A percentile compares a stretch with the other conserved stretches of the same genome.
phyloP scores from a whole-genome alignment of 306 rosid genomes.

The Quercus variabilis region DNA sequence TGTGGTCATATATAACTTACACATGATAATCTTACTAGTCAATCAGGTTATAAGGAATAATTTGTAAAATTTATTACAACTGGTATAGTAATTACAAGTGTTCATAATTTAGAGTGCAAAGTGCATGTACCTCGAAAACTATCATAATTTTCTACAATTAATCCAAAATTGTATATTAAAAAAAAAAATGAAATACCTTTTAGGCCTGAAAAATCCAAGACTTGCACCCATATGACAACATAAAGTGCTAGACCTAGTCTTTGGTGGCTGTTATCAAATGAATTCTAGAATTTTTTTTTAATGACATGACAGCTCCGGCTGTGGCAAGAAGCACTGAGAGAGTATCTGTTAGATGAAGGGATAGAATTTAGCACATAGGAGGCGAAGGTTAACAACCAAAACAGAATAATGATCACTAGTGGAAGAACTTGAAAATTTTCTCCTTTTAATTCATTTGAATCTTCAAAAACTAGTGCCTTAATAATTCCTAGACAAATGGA shows the following conservation, averaged over 20 bases:
- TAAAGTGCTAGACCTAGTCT: conserved; percentile 89
- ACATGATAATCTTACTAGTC: too few relatives aligned
- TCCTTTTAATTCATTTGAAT: not conserved
- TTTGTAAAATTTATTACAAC: too few relatives aligned
- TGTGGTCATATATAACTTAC: too few relatives aligned
- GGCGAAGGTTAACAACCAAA: not conserved
- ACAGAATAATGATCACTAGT: not conserved
- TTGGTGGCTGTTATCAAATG: conserved; percentile 85
- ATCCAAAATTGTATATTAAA: too few relatives aligned
- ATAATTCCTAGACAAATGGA: not conserved
- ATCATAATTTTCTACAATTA: too few relatives aligned
- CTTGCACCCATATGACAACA: conserved; percentile 63
- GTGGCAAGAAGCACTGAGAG: conserved; percentile 60
- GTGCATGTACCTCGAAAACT: too few relatives aligned
- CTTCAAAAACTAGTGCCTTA: not conserved
- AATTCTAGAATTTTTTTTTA: conserved; percentile 74
- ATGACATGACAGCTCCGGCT: conserved; percentile 74
- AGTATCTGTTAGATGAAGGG: conserved; percentile 45
- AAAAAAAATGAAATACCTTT: conserved; percentile 39
- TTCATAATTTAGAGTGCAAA: too few relatives aligned
- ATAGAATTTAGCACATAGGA: conserved; percentile 3
- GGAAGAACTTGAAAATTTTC: not conserved
- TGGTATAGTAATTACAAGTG: too few relatives aligned
- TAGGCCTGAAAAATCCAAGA: conserved; percentile 88
- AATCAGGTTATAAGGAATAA: too few relatives aligned